Conservation (phyloP, 2,329 filamentous ascomycete genomes). For the Hymenoscyphus infarciens region DNA sequence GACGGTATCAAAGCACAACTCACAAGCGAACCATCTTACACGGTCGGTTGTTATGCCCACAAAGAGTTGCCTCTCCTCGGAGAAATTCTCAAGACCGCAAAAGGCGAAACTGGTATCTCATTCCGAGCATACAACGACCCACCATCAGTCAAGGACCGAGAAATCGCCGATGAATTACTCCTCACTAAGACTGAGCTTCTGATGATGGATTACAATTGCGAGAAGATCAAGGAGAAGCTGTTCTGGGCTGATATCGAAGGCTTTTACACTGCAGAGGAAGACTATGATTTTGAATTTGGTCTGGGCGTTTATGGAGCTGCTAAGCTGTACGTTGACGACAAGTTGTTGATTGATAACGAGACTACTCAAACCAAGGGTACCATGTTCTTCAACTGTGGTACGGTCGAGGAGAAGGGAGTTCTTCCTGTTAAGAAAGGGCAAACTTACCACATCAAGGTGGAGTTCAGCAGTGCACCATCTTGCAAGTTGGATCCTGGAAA, state of each 20-base stretch:
- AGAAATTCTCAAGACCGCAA: slow-evolving; percentile 46
- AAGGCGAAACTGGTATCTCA: slow-evolving; percentile 54
- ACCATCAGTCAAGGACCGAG: slow-evolving; percentile 19
- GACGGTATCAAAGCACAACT: slow-evolving; percentile 63
- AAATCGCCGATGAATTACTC: slow-evolving; percentile 26
- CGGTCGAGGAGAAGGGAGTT: slow-evolving; percentile 34
- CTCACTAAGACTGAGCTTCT: slow-evolving; percentile 29
- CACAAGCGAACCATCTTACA: slow-evolving; percentile 44
- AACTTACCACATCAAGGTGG: slow-evolving; percentile 34
- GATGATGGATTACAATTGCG: slow-evolving; percentile 41
- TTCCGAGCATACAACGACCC: slow-evolving; percentile 38
- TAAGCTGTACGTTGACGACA: slow-evolving; percentile 37
- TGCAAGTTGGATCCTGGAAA: slow-evolving; percentile 50
- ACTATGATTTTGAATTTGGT: slow-evolving; percentile 35
- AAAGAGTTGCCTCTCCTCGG: slow-evolving; percentile 60
- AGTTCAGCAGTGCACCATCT: slow-evolving; percentile 55
- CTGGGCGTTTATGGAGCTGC: slow-evolving; percentile 36
- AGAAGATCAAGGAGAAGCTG: slow-evolving; percentile 34
- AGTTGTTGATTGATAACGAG: slow-evolving; percentile 37
- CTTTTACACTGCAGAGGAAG: slow-evolving; percentile 30
- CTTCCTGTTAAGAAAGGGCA: slow-evolving; percentile 32
- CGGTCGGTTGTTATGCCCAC: slow-evolving; percentile 62
- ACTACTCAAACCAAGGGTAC: slow-evolving; percentile 34
- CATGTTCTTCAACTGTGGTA: slow-evolving; percentile 36
- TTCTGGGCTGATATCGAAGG: slow-evolving; percentile 42